Base-by-base conservation (phyloP, 2,329 filamentous ascomycete genomes). In the Fonsecaea multimorphosa region DNA sequence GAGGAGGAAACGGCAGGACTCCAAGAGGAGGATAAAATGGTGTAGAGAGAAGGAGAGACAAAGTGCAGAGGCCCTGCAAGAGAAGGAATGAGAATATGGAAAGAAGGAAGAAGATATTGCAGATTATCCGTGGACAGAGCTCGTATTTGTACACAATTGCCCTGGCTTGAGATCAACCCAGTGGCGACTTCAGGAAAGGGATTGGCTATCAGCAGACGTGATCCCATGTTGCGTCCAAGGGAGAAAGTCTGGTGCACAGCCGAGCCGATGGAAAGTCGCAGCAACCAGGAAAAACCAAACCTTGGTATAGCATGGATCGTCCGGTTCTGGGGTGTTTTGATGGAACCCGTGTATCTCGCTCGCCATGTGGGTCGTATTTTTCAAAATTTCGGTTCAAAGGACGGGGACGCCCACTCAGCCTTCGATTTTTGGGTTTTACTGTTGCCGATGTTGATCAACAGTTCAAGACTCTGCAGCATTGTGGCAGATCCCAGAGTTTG, bases 151-250 rank as follows among this genome's bases (percentile, higher is more conserved):
- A 60, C 65, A 52, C 67, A 65, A 40, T 67, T 65, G 55, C 77
- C 71, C 9, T 79, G 75, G 63, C 79, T 22, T 1, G 40, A 46
- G 19, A 46, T 46, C 40, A 46, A 46, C 40, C 40, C 40, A 46
- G 40, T 24, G 7, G n/a, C 22, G 40, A 12, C 36, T 11, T 46
- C 40, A 24, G 2, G 8, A 46, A 24, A 24, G 19, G 16, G 6
- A 46, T 24, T n/a, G 2, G 2, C n/a, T 19, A 40, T 46, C 40
- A 24, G 16, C 7, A 46, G 19, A 46, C n/a, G 5, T 11, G 40
- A 24, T 46, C n/a, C n/a, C 40, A 46, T 24, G 4, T 11, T 24
- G 40, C 24, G 19, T 24, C 11, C 8, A 22, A 24, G 6, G 1
- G 19, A 46, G 40, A 24, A 46, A 46, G 4, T 2, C 2, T 46